Evolutionary conservation across 192 early-diverging fungal genomes (phyloP).

Genomic region (Coemansia guatemalensis): DNA sequence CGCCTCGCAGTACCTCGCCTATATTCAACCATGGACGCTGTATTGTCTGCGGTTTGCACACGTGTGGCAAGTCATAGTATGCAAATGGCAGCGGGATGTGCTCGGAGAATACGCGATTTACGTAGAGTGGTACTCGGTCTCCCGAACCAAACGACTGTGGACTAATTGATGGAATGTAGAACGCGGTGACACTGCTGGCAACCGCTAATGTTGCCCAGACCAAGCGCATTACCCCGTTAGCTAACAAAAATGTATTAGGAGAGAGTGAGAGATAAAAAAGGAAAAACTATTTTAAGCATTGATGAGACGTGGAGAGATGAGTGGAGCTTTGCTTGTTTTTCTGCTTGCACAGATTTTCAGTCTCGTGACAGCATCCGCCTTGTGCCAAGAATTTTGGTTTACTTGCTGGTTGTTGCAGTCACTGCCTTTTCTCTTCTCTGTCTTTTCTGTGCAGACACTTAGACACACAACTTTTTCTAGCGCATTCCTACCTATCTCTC

Average conservation of each 20-base stretch:
- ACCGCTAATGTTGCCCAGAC: constrained; percentile 4
- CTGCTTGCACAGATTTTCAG: no score
- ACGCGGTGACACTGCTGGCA: constrained; percentile 16
- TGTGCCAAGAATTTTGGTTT: background rate
- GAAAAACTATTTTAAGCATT: no score
- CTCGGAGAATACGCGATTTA: constrained; percentile 71
- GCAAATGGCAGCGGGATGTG: constrained; percentile 65
- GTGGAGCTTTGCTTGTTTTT: no score
- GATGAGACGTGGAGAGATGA: no score
- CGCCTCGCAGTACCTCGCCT: constrained; percentile 71
- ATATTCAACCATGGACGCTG: constrained; percentile 53
- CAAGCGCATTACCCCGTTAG: background rate
- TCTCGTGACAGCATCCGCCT: background rate
- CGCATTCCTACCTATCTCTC: background rate
- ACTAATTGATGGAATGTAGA: constrained; percentile 53
- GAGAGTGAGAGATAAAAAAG: no score
- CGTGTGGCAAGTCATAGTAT: constrained; percentile 63
- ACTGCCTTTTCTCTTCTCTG: background rate
- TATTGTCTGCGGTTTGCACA: constrained; percentile 53
- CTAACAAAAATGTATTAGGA: no score
- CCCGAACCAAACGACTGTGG: constrained; percentile 45
- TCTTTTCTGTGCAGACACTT: background rate
- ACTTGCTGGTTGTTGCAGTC: background rate
- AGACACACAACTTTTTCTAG: background rate
- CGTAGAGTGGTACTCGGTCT: constrained; percentile 59